Conservation (phyloP, 805 yeast genomes). For the Candida fluviatilis region DNA sequence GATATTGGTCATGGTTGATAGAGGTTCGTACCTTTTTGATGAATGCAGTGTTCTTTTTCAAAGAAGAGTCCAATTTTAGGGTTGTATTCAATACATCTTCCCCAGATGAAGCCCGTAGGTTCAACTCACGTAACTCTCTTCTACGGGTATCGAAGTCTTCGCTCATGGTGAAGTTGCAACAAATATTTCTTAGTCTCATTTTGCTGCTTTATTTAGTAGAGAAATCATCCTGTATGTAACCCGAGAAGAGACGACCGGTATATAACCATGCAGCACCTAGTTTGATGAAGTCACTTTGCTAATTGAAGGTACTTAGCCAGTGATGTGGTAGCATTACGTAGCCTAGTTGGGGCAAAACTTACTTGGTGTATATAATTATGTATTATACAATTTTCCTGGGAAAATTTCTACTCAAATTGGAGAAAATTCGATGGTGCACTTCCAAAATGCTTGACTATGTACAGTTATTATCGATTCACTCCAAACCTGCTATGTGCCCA, state of each 20-base stretch:
- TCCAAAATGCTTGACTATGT: no score
- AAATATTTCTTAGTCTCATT: no score
- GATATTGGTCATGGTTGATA: conserved; percentile 47
- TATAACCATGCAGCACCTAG: no score
- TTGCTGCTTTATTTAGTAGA: no score
- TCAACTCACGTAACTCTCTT: conserved; percentile 27
- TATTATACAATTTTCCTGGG: neutral
- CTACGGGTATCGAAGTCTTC: conserved; percentile 15
- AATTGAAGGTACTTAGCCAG: no score
- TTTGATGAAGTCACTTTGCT: no score
- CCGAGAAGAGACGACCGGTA: neutral
- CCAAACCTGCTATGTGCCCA: neutral
- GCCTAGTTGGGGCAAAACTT: no score
- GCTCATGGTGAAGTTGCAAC: conserved; percentile 9
- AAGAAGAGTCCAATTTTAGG: conserved; percentile 59
- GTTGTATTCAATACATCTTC: conserved; percentile 16
- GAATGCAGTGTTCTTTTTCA: conserved; percentile 79
- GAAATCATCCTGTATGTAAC: no score
- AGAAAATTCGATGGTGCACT: no score
- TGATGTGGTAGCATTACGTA: no score
- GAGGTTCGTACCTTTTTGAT: conserved; percentile 63
- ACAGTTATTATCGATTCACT: no score
- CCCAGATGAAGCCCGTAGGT: conserved; percentile 53
- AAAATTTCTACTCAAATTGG: neutral
- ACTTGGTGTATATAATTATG: neutral